Evolutionary conservation across 768 basidiomycete genomes (phyloP).

Genomic region (Pisolithus orientalis): DNA sequence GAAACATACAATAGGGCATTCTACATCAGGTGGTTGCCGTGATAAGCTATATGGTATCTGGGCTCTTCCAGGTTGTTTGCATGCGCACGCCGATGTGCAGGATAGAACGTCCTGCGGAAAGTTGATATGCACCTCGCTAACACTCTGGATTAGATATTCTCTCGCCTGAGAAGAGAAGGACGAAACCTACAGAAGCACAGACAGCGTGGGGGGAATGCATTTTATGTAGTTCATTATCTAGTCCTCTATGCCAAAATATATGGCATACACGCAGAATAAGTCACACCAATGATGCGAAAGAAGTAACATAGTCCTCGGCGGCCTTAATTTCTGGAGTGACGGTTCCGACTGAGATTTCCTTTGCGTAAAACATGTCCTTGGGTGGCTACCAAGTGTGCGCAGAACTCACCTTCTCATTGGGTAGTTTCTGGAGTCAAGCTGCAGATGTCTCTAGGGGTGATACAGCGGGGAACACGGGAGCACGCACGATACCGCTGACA

Average conservation of each 20-base stretch:
- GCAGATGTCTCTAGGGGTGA: background rate
- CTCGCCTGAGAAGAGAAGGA: no score
- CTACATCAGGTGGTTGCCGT: no score
- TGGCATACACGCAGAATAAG: conserved; percentile 9
- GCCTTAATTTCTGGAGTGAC: conserved; percentile 88
- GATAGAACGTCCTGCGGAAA: no score
- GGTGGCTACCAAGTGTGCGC: conserved; percentile 71
- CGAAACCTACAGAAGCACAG: no score
- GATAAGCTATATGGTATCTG: no score
- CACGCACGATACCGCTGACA: conserved; percentile 93
- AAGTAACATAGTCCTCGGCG: conserved; percentile 81
- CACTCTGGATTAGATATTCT: no score
- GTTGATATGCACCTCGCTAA: no score
- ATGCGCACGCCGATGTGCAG: no score
- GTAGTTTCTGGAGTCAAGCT: conserved; percentile 95
- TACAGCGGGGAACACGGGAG: background rate
- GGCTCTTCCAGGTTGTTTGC: no score
- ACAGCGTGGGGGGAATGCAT: background rate
- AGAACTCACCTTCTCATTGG: conserved; percentile 90
- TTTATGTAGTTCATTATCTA: conserved; percentile 14
- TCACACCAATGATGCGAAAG: conserved; percentile 56
- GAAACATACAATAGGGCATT: no score
- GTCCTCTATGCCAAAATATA: conserved; percentile 10
- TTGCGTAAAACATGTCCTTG: conserved; percentile 61
- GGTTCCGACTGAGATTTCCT: conserved; percentile 76